Evolutionary conservation across 2,329 filamentous ascomycete genomes (phyloP), one percentile per base, ranked within the genome.

Genomic region (Amphichorda felina): DNA sequence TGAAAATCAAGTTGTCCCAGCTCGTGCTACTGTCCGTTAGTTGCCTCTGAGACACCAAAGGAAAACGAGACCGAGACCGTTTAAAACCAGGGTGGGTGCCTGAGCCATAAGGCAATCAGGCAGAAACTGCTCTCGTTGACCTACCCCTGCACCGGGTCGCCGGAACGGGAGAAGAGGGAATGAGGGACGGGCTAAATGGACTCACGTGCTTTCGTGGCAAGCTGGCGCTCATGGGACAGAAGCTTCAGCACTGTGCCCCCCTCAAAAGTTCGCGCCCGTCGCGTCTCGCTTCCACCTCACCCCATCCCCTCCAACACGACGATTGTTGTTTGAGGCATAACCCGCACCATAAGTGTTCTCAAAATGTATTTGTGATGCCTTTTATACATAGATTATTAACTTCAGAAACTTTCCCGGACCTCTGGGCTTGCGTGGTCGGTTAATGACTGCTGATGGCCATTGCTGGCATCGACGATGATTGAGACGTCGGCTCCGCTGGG

Each of bases 201-300:
- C 48, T 63, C 60, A 63, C 60, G 60, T 63, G 60, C 51, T 55
- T 58, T 57, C 60, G 60, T 55, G 61, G 49, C 47, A 49, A 54
- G 49, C 50, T 62, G 56, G 59, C 53, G 57, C 49, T 41, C 28
- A 43, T 13, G 33, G 33, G 33, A 9, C 17, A 4, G 15, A 21
- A 32, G 30, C 14, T 16, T 21, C 13, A 40, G 35, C 47, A 51
- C 50, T 44, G 46, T 46, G 46, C 6, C 45, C 47, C 51, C 53
- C 49, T n/a, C 54, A 48, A 55, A 52, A 50, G 41, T 53, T 53
- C 57, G 57, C 57, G 57, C 51, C 55, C 50, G 55, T 57, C 61
- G 61, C 61, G 61, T 62, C 57, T 58, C 51, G 56, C 57, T 45
- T 47, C 50, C 49, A 59, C 57, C 45, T 59, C 55, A 54, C 50